Conservation (phyloP, 192 early-diverging fungal genomes). For the Coemansia sp. region DNA sequence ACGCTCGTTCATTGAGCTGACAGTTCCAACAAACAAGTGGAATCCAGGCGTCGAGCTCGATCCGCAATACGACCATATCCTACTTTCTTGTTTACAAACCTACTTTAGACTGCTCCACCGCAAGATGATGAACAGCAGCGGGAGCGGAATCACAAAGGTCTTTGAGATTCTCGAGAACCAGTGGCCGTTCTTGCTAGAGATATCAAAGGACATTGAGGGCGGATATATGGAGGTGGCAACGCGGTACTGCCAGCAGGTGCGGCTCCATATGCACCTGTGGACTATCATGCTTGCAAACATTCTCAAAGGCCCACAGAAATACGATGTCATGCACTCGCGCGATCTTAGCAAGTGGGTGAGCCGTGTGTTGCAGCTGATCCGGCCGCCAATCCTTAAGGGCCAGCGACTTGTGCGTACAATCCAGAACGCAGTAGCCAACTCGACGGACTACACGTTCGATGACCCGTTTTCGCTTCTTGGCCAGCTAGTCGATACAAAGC, state of each 20-base stretch:
- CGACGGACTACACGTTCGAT: conserved; percentile 73
- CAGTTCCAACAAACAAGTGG: conserved; percentile 66
- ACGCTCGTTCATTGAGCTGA: conserved; percentile 64
- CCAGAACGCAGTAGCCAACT: conserved; percentile 58
- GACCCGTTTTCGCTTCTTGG: conserved; percentile 61
- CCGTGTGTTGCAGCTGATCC: conserved; percentile 48
- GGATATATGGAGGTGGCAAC: conserved; percentile 71
- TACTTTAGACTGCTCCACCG: conserved; percentile 78
- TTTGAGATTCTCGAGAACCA: conserved; percentile 80
- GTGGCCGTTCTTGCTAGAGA: conserved; percentile 74
- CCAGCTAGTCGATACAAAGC: conserved; percentile 65
- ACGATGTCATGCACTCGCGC: conserved; percentile 38
- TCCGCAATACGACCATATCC: conserved; percentile 67
- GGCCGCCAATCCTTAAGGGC: conserved; percentile 42
- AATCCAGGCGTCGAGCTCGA: conserved; percentile 63
- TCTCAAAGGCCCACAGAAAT: conserved; percentile 41
- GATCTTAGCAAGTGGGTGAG: conserved; percentile 45
- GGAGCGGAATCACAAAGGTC: conserved; percentile 62
- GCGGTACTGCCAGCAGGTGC: conserved; percentile 68
- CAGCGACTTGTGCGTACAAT: conserved; percentile 52
- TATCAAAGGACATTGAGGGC: conserved; percentile 71
- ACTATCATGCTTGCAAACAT: conserved; percentile 25
- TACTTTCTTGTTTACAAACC: conserved; percentile 69
- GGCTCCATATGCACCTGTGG: conserved; percentile 37
- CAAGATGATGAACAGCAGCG: conserved; percentile 64